Evolutionary conservation across 495 filamentous ascomycete genomes (phyloP), one percentile per base, ranked within the genome.

Genomic region (Aspergillus panamensis): DNA sequence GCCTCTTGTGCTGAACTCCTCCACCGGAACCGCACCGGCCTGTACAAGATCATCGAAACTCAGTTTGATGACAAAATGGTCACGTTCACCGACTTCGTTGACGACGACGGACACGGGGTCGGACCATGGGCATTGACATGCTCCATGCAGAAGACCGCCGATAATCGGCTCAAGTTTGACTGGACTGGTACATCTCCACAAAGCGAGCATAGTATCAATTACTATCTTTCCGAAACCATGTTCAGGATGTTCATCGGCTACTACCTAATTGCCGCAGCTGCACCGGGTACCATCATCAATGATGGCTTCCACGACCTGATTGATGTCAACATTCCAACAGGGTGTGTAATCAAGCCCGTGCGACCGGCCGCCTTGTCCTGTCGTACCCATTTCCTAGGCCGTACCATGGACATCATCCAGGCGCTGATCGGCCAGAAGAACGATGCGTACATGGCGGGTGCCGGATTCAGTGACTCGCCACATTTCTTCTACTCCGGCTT

Each of bases 221-320:
- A 74, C 55, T 80, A 74, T 52, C 67, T 81, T 0, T 77, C 67
- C 12, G 72, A 76, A 47, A 78, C 76, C 12, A 80, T 80, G 79
- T 80, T 81, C 72, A 72, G 70, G 43, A 79, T 81, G 74, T 78
- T 81, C 43, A 73, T 80, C 48, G 77, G 75, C 0, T 79, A 76
- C 58, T 81, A 79, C 54, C 66, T 80, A 14, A 71, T 80, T 20
- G 73, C 75, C 4, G 77, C 78, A 0, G 77, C 77, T 8, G 74
- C 77, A 1, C 73, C 76, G 0, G 73, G 70, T 7, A 74, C 75
- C 1, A 68, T 79, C 1, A 73, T 75, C 48, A 78, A 77, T 47
- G 74, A 78, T 56, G 72, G 73, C 9, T 80, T 80, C 64, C 78
- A 80, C 45, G 78, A 80, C 39, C 64, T 80, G 3, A 69, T 80